A percentile compares a stretch with the other conserved stretches of the same genome.
These are phyloP conservation scores for Diaporthe ilicicola DNA, from an alignment of 2,329 filamentous ascomycete species.

Conservation along the genomic window DNA sequence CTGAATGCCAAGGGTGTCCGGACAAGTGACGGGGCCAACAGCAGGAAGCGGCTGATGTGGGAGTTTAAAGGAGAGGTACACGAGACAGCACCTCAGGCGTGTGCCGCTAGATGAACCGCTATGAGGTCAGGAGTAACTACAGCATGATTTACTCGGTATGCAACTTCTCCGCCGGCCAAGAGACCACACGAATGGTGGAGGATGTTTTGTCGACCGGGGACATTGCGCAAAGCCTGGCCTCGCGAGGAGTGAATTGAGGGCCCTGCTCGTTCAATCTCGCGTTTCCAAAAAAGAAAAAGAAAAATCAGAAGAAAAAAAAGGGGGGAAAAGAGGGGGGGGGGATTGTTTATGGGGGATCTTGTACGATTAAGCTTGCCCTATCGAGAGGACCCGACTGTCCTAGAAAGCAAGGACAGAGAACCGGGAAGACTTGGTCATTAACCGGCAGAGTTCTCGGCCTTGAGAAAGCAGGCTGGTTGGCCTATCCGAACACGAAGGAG, in stretches of 20 bases:
- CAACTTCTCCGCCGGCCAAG: background rate
- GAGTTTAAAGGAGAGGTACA: background rate
- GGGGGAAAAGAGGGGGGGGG: too few species aligned
- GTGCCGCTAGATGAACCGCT: background rate
- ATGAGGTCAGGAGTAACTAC: background rate
- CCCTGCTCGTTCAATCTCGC: background rate
- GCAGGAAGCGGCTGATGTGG: background rate
- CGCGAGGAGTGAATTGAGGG: background rate
- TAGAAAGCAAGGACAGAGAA: background rate
- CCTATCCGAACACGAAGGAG: background rate
- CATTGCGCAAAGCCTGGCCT: background rate
- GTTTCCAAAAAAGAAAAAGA: background rate
- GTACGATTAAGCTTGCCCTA: background rate
- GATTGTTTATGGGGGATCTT: background rate
- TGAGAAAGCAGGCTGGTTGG: background rate
- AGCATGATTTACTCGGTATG: background rate
- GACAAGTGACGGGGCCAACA: background rate
- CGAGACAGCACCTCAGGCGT: background rate
- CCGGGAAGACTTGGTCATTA: background rate
- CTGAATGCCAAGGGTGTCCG: background rate
- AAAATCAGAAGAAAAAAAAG: too few species aligned
- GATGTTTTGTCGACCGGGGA: background rate
- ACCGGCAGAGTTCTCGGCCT: background rate
- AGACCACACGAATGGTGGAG: background rate
- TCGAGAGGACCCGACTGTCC: background rate